Percentiles rank a stretch among this genome's conserved stretches.
Evolutionary conservation across 2,329 filamentous ascomycete genomes (phyloP).

Genomic region (Nemania sp.): DNA sequence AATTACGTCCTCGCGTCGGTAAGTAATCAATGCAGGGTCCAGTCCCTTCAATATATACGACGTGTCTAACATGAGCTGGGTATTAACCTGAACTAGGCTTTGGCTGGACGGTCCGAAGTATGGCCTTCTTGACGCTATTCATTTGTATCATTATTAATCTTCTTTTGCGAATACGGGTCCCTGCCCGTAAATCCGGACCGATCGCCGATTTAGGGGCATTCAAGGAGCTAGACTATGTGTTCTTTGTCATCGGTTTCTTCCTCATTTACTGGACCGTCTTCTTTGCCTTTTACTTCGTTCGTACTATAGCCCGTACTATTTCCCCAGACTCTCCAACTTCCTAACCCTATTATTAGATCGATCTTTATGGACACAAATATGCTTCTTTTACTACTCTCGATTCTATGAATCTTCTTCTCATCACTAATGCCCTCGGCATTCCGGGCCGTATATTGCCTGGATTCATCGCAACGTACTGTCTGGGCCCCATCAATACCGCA

Average conservation of each 20-base stretch:
- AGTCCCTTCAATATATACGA: too few relatives aligned
- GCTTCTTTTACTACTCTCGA: slow-evolving; percentile 54
- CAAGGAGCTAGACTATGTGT: slow-evolving; percentile 21
- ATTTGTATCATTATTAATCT: slow-evolving; percentile 2
- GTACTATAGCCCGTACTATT: not conserved
- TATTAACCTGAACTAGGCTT: slow-evolving; percentile 63
- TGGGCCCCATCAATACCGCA: slow-evolving; percentile 68
- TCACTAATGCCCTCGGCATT: slow-evolving; percentile 70
- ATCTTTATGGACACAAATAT: too few relatives aligned
- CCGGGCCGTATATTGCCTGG: slow-evolving; percentile 66
- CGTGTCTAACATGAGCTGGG: too few relatives aligned
- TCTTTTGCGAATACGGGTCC: slow-evolving; percentile 19
- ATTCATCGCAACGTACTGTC: slow-evolving; percentile 64
- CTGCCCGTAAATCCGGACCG: slow-evolving; percentile 12
- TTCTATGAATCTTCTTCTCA: slow-evolving; percentile 69
- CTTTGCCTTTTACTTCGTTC: slow-evolving; percentile 42
- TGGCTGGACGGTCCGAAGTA: slow-evolving; percentile 71
- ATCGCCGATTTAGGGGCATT: slow-evolving; percentile 22
- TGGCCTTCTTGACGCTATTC: slow-evolving; percentile 63
- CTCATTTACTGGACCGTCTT: slow-evolving; percentile 43
- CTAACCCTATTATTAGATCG: too few relatives aligned
- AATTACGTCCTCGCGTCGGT: slow-evolving; percentile 62
- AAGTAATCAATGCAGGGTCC: too few relatives aligned
- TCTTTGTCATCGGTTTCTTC: slow-evolving; percentile 29
- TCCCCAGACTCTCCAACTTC: not conserved